Base-by-base conservation (phyloP, 192 early-diverging fungal species). In the Backusella mclennaniae region DNA sequence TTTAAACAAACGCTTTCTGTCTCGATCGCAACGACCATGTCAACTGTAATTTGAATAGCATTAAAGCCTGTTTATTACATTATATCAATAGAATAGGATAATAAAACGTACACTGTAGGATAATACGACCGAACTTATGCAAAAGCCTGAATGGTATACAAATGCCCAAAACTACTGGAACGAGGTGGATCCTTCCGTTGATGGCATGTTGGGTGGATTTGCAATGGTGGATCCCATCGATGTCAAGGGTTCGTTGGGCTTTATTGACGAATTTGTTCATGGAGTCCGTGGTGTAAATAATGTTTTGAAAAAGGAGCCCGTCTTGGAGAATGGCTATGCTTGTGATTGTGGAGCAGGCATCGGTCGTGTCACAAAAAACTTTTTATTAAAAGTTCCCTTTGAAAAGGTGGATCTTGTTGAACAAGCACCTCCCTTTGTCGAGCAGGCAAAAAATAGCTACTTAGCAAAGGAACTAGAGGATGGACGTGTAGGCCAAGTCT, bases 291-390 rank as follows among this genome's bases (percentile, higher is more conserved):
- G 70, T 69, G 73, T 69, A 12, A 52, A 69, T 26, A 76, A 78
- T 59, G 63, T 71, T n/a, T 5, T 71, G 71, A 44, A 79, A 68
- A 69, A 72, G 76, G 35, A 29, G 42, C 70, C 77, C 21, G 71
- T 69, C 7, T 75, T 79, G 17, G 39, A 11, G 5, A 73, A 53
- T 14, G 52, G 72, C 0, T 77, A 80, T 83, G 85, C 86, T 3
- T 90, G 90, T 44, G 93, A 99, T 84, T 98, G 96, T 80, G 97
- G 97, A 1, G 96, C 97, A 0, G 97, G 97, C 3, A 99, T 99
- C 72, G 96, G 97, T 2, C 86, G 97, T 12, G 95, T 99, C 5
- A 93, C 95, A 1, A 96, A 97, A 73, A 75, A 93, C 77, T 93
- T 96, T 74, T 79, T 99, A 46, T 79, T 92, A 49, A 85, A 90